Percentiles rank a stretch among this genome's conserved stretches.
phyloP scores from a whole-genome alignment of 1,284 basidiomycete genomes.

The Meripilus lineatus region DNA sequence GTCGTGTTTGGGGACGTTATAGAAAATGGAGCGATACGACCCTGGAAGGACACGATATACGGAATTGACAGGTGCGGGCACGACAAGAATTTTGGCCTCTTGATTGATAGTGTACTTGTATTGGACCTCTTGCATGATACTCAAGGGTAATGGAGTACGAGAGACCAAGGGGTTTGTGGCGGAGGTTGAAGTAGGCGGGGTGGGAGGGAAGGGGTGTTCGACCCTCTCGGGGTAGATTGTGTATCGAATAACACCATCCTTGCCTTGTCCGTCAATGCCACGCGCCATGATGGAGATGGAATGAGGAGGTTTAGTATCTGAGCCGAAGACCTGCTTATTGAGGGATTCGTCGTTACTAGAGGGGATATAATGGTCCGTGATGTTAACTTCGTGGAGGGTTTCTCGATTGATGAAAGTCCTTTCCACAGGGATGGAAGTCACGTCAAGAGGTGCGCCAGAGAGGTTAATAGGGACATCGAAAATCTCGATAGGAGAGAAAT shows the following conservation, averaged over 20 bases:
- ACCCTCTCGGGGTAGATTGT: neutral
- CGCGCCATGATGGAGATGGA: neutral
- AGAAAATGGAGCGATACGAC: conserved; percentile 44
- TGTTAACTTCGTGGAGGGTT: neutral
- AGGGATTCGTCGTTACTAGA: neutral
- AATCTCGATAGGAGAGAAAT: conserved; percentile 2
- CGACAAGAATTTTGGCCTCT: too few species aligned
- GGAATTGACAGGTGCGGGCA: neutral
- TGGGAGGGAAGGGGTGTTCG: too few species aligned
- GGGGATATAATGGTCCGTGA: neutral
- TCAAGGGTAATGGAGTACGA: too few species aligned
- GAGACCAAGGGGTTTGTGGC: too few species aligned
- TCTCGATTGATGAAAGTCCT: neutral
- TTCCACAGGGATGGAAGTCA: neutral
- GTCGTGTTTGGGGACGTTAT: conserved; percentile 26
- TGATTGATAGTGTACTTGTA: too few species aligned
- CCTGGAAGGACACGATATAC: conserved; percentile 39
- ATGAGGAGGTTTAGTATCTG: conserved; percentile 5
- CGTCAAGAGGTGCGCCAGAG: neutral
- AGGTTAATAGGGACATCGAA: neutral
- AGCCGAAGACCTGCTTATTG: neutral
- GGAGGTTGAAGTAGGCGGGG: too few species aligned
- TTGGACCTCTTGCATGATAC: too few species aligned
- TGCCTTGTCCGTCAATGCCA: conserved; percentile 1
- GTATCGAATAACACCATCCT: neutral